Evolutionary conservation across 257 asterid species (phyloP).

Genomic region (Eucommia ulmoides): DNA sequence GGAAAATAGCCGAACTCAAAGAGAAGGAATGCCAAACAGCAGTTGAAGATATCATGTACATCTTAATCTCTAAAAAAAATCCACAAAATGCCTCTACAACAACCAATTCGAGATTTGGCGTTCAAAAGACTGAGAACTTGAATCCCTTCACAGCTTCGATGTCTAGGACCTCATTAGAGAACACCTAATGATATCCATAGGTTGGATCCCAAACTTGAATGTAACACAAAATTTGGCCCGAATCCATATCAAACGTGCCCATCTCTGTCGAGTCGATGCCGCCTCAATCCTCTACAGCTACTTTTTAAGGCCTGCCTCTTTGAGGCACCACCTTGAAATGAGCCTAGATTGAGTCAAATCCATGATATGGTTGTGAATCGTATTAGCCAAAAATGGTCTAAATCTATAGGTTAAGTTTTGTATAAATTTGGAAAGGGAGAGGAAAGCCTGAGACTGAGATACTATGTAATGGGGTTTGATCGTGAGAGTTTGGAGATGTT

Average conservation of each 20-base stretch:
- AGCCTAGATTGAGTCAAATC: slow-evolving; percentile 18
- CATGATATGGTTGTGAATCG: slow-evolving; percentile 17
- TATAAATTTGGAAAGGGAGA: slow-evolving; percentile 6
- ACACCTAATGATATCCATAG: slow-evolving; percentile 39
- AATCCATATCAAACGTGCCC: slow-evolving; percentile 26
- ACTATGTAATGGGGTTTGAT: slow-evolving; percentile 55
- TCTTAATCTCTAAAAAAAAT: slow-evolving; percentile 33
- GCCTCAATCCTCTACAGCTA: slow-evolving; percentile 72
- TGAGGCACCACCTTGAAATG: slow-evolving; percentile 57
- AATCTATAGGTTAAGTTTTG: slow-evolving; percentile 25
- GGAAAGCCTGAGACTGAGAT: slow-evolving; percentile 26
- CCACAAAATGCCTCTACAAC: slow-evolving; percentile 57
- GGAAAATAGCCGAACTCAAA: slow-evolving; percentile 67
- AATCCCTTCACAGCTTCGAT: slow-evolving; percentile 63
- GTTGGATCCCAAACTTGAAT: slow-evolving; percentile 36
- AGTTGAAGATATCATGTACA: slow-evolving; percentile 70
- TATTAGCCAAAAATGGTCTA: no score
- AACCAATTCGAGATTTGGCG: slow-evolving; percentile 73
- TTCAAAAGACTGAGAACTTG: slow-evolving; percentile 77
- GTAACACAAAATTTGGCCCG: slow-evolving; percentile 49
- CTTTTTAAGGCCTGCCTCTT: slow-evolving; percentile 59
- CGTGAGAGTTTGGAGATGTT: slow-evolving; percentile 40
- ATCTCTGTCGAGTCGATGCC: slow-evolving; percentile 44
- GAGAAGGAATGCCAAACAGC: slow-evolving; percentile 49
- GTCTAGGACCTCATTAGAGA: slow-evolving; percentile 61